Percentiles rank a stretch among this genome's conserved stretches.
phyloP scores from a whole-genome alignment of 768 basidiomycete species.

The Strobilomyces echinocephalus region DNA sequence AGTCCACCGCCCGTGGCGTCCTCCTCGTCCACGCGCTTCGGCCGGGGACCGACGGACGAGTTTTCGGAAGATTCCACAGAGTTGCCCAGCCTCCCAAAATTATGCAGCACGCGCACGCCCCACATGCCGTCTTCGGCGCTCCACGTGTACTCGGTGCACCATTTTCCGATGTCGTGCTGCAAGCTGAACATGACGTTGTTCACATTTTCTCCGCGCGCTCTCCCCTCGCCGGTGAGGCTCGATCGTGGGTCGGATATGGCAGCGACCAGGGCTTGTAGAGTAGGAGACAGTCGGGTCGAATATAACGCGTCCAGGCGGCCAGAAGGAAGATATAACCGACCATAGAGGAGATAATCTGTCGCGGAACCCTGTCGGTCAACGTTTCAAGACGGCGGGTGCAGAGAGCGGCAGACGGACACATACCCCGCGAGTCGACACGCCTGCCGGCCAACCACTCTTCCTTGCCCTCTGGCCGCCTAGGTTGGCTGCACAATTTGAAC shows the following conservation, averaged over 20 bases:
- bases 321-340: constrained; percentile 84
- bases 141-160: constrained; percentile 92
- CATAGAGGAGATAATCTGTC: constrained; percentile 89
- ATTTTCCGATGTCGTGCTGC: constrained; percentile 89
- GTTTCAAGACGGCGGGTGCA: constrained; percentile 7
- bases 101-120: constrained; percentile 83
- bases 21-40: constrained; percentile 91
- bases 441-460: constrained; percentile 82
- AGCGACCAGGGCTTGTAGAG: constrained; percentile 76
- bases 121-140: constrained; percentile 94
- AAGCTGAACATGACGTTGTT: constrained; percentile 79
- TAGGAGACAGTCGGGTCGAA: constrained; percentile 73
- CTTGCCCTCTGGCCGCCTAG: constrained; percentile 70
- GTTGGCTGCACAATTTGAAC: constrained; percentile 80
- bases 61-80: constrained; percentile 34
- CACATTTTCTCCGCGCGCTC: constrained; percentile 40
- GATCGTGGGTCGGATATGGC: constrained; percentile 80
- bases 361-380: constrained; percentile 18
- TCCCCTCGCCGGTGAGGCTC: constrained; percentile 38
- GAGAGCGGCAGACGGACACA: constrained; percentile 18
- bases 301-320: constrained; percentile 87
- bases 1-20: constrained; percentile 89
- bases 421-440: constrained; percentile 72
- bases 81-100: constrained; percentile 72
- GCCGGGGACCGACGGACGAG: constrained; percentile 29